phyloP scores from a whole-genome alignment of 306 rosid species.

The Prunus kanzakura region DNA sequence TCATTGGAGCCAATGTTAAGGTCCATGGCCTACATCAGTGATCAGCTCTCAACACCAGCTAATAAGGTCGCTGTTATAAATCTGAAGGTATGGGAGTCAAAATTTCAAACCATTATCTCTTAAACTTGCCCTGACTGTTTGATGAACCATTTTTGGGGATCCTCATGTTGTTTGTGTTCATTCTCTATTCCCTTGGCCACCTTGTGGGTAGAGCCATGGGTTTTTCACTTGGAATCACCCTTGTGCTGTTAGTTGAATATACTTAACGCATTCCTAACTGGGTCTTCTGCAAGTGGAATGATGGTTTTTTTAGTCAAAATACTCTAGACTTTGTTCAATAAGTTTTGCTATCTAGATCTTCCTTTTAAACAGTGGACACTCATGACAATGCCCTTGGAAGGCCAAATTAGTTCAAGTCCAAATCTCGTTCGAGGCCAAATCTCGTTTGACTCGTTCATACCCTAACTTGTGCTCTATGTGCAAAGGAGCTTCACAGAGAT shows the following conservation, averaged over 20 bases:
- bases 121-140: slow-evolving; percentile 1
- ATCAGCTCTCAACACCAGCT: slow-evolving; percentile 86
- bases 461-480: not conserved
- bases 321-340: not conserved
- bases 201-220: not conserved
- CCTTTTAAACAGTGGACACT: not conserved
- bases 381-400: not conserved
- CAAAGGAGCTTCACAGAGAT: not conserved
- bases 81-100: slow-evolving; percentile 55
- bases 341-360: not conserved
- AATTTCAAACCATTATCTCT: slow-evolving; percentile 6
- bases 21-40: slow-evolving; percentile 90
- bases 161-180: not conserved
- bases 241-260: not conserved
- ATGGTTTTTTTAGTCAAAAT: not conserved
- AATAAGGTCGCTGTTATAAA: slow-evolving; percentile 95
- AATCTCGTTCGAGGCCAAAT: not conserved
- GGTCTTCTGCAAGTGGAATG: not conserved
- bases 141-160: not conserved
- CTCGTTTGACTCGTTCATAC: not conserved
- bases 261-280: not conserved
- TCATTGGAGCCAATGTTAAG: slow-evolving; percentile 86
- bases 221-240: not conserved
- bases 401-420: not conserved
- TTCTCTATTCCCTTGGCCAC: not conserved